Conservation (phyloP, 192 early-diverging fungal species). For the Linnemannia elongata region DNA sequence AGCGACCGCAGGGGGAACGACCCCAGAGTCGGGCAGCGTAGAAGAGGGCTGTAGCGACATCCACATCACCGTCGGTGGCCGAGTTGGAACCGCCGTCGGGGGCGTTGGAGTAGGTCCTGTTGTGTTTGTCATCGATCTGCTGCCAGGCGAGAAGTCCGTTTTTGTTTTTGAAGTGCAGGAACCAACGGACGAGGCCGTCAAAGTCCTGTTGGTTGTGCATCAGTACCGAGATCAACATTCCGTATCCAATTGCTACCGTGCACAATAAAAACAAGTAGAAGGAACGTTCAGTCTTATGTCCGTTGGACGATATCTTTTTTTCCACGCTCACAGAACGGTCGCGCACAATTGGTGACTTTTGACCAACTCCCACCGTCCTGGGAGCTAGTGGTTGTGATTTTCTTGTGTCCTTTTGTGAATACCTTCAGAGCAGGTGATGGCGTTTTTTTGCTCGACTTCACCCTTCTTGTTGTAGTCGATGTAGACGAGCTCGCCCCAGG, state of each 20-base stretch:
- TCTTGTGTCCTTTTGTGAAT: conserved; percentile 9
- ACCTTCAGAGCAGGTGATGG: conserved; percentile 68
- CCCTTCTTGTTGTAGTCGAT: conserved; percentile 68
- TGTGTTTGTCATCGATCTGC: conserved; percentile 59
- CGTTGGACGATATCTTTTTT: neutral
- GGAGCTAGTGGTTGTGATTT: neutral
- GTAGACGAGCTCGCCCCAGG: conserved; percentile 62
- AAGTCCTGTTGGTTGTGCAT: conserved; percentile 68
- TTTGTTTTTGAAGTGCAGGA: conserved; percentile 59
- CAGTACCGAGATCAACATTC: conserved; percentile 66
- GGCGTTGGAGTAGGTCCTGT: conserved; percentile 49
- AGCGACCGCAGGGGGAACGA: conserved; percentile 42
- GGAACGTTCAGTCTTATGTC: neutral
- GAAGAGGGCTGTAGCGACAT: conserved; percentile 67
- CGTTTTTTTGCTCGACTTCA: conserved; percentile 59
- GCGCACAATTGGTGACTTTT: neutral
- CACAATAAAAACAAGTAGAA: neutral
- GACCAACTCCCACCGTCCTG: too few species aligned
- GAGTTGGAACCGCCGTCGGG: conserved; percentile 66
- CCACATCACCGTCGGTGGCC: conserved; percentile 69
- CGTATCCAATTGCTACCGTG: conserved; percentile 60
- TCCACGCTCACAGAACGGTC: neutral
- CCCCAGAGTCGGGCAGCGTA: conserved; percentile 62
- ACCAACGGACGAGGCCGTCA: conserved; percentile 67
- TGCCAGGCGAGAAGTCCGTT: conserved; percentile 67